These are phyloP conservation scores for Oemleria cerasiformis DNA, from an alignment of 306 rosid species.

Conservation along the genomic window DNA sequence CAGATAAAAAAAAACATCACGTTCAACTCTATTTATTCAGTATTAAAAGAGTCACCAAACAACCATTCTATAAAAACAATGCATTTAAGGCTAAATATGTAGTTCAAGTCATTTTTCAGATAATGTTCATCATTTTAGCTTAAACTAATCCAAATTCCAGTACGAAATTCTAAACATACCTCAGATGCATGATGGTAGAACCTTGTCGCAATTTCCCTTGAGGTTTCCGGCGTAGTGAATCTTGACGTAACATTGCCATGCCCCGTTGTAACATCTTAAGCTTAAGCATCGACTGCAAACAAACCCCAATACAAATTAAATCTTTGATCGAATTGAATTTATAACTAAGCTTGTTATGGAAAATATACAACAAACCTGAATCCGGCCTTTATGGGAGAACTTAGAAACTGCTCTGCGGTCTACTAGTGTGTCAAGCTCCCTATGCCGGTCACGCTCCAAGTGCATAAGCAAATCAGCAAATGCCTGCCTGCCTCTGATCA, in stretches of 20 bases:
- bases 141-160: background rate
- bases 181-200: conserved; percentile 60
- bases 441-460: conserved; percentile 56
- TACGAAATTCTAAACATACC: conserved; percentile 34
- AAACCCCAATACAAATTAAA: conserved; percentile 2
- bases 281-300: conserved; percentile 64
- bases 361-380: conserved; percentile 51
- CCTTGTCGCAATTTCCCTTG: conserved; percentile 37
- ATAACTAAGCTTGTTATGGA: background rate
- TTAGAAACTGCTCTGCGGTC: conserved; percentile 62
- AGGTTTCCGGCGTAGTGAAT: conserved; percentile 25
- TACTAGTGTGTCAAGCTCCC: conserved; percentile 51
- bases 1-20: background rate
- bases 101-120: background rate
- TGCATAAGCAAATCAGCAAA: conserved; percentile 65
- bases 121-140: background rate
- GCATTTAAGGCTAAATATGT: background rate
- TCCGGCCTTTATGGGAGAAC: conserved; percentile 73
- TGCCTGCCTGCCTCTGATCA: conserved; percentile 79
- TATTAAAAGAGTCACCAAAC: background rate
- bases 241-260: conserved; percentile 29
- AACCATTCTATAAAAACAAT: background rate
- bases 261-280: conserved; percentile 56
- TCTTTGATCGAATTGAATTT: background rate
- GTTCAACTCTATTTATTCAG: no score